Conservation (phyloP, 306 rosid genomes). For the Psophocarpus tetragonolobus region DNA sequence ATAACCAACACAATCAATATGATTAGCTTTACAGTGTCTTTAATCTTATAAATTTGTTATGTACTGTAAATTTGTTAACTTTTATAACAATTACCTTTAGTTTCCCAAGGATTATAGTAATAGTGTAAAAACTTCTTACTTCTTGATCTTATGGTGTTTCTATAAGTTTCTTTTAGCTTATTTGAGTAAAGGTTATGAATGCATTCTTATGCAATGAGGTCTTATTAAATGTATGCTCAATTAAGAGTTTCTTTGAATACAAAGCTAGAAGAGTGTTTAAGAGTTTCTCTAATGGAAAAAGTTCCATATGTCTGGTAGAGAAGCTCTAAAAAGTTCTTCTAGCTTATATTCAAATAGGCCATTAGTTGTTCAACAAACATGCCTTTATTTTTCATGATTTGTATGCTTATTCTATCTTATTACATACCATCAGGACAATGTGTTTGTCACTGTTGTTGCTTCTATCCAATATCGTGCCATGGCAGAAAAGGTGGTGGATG, state of each 20-base stretch:
- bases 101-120: background rate
- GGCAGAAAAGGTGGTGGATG: constrained; percentile 71
- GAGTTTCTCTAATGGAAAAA: too few relatives aligned
- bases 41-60: background rate
- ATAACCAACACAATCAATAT: constrained; percentile 42
- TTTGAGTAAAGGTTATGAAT: background rate
- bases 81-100: background rate
- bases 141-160: background rate
- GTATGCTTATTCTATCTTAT: constrained; percentile 18
- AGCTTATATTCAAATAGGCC: too few relatives aligned
- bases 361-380: background rate
- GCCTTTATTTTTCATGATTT: background rate
- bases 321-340: too few relatives aligned
- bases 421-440: constrained; percentile 61
- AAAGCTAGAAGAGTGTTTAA: too few relatives aligned
- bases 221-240: background rate
- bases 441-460: constrained; percentile 82
- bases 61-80: background rate
- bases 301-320: too few relatives aligned
- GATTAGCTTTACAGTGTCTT: background rate
- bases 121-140: background rate
- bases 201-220: background rate
- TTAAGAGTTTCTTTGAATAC: background rate
- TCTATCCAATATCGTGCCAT: constrained; percentile 79
- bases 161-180: background rate